Conservation (phyloP, 139 green algal species). For the Protoeuglena noctilucae region DNA sequence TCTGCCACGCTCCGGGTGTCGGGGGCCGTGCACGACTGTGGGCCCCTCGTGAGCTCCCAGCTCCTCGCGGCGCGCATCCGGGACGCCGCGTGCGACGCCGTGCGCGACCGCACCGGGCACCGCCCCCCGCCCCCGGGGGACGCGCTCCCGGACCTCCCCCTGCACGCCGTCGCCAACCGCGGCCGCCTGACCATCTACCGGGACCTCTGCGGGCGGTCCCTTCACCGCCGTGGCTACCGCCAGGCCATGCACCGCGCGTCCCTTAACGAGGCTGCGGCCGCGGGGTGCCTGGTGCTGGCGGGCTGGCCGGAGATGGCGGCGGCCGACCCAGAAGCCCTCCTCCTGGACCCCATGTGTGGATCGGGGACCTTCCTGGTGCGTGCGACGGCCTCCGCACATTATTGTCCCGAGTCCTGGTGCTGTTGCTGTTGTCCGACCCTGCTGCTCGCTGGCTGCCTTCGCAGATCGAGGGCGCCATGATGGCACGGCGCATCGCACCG, state of each 20-base stretch:
- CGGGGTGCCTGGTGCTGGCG: constrained; percentile 48
- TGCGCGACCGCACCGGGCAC: too few relatives aligned
- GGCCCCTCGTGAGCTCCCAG: too few relatives aligned
- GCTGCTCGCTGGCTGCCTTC: too few relatives aligned
- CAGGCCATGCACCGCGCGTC: constrained; percentile 77
- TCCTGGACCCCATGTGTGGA: constrained; percentile 84
- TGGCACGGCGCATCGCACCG: too few relatives aligned
- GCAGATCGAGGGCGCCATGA: constrained; percentile 76
- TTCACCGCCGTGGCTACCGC: too few relatives aligned
- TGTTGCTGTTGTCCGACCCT: too few relatives aligned
- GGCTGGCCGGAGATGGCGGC: constrained; percentile 29
- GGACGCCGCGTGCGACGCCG: constrained; percentile 70
- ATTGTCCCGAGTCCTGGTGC: too few relatives aligned
- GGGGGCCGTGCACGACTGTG: constrained; percentile 11
- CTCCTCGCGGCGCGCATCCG: constrained; percentile 33
- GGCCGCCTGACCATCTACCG: too few relatives aligned
- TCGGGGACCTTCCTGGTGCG: constrained; percentile 72
- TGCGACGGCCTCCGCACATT: too few relatives aligned
- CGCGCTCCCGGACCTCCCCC: constrained; percentile 43
- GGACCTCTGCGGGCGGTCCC: too few relatives aligned
- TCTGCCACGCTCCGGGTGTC: constrained; percentile 10
- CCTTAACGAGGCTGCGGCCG: constrained; percentile 79
- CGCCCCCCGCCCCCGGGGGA: constrained; percentile 35
- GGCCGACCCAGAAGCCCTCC: constrained; percentile 14
- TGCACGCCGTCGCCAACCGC: too few relatives aligned